phyloP scores from a whole-genome alignment of 2,329 filamentous ascomycete genomes.

The Claviceps digitariae region DNA sequence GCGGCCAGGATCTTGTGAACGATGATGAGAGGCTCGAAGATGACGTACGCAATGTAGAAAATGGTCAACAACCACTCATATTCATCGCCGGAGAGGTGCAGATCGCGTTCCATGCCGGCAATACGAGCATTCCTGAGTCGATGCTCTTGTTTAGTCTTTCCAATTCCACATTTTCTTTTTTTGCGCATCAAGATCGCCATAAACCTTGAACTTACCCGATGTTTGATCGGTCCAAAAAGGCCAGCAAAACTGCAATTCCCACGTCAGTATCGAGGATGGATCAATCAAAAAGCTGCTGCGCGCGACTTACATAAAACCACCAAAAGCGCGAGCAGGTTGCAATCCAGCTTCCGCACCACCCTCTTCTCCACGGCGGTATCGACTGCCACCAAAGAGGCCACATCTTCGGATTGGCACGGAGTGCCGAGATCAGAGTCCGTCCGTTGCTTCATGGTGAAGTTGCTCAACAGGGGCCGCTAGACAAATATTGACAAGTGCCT shows the following conservation, averaged over 20 bases:
- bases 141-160: not conserved
- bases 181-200: not conserved
- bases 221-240: constrained; percentile 11
- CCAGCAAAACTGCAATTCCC: constrained; percentile 6
- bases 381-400: not conserved
- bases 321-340: not conserved
- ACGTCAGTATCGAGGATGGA: not conserved
- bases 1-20: constrained; percentile 6
- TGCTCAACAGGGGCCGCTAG: no score
- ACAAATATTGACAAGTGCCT: not conserved
- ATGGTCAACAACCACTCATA: constrained; percentile 12
- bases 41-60: constrained; percentile 11
- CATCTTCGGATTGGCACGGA: not conserved
- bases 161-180: not conserved
- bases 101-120: constrained; percentile 10
- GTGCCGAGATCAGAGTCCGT: not conserved
- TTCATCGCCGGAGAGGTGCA: constrained; percentile 9
- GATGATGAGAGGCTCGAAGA: constrained; percentile 8
- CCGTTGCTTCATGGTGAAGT: not conserved
- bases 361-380: constrained; percentile 1
- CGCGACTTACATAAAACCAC: not conserved
- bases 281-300: not conserved
- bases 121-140: constrained; percentile 10
- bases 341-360: constrained; percentile 2
- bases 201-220: constrained; percentile 6